Evolutionary conservation across 2,329 filamentous ascomycete genomes (phyloP), one percentile per base, ranked within the genome.

Genomic region (Simplicillium sp.): DNA sequence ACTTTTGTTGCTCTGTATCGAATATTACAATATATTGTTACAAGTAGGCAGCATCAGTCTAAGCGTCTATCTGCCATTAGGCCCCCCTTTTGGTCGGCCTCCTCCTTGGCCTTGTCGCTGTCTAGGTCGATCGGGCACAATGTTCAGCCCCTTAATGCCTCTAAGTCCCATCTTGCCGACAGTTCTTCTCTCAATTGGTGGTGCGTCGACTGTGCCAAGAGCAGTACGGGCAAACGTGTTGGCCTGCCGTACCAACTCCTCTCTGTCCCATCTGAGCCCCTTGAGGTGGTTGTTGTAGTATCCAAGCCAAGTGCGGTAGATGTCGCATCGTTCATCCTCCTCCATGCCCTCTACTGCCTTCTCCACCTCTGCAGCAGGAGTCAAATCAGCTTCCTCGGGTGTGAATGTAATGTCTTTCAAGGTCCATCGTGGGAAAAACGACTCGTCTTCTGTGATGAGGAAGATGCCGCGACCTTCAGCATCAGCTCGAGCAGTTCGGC

Each of bases 401-500:
- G 70, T 53, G 43, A 84, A 71, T 3, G 60, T 62, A 45, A 83
- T 74, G 20, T 73, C 68, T 48, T 69, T 70, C 25, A 75, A 59
- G 3, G 70, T 67, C 50, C 62, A 70, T 31, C 60, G 59, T 1
- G 69, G 60, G 53, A 78, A 77, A 46, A 62, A 62, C 0, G 60
- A 48, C 51, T 84, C 79, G 3, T 60, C 54, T 3, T 70, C 57
- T 28, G 71, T 63, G 18, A 82, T 55, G 38, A 84, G 61, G 28
- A 83, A 62, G 55, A 79, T 75, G 31, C 78, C 80, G 37, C 77
- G 71, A 35, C 80, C 78, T 28, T 72, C 68, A 40, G 78, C 79
- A 37, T 74, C 73, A n/a, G 77, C 77, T 41, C 80, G 77, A 5
- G 73, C 79, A 3, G 80, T 84, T 36, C 80, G 77, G 40, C 80